Base-by-base conservation (phyloP, 2,329 filamentous ascomycete genomes). In the Verticillium tricorpus region DNA sequence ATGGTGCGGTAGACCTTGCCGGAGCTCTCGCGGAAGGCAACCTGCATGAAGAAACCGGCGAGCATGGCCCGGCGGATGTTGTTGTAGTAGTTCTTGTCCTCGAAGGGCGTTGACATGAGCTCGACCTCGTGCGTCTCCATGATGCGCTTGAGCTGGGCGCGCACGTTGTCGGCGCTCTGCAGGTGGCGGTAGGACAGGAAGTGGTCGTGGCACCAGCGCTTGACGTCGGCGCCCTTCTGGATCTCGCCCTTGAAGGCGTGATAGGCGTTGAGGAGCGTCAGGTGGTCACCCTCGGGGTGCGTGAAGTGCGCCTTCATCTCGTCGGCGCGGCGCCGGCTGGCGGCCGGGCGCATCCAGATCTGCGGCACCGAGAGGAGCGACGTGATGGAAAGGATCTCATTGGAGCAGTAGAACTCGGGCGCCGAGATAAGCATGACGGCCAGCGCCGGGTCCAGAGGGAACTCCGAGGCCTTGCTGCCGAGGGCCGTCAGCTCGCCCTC, bases 31-130 rank as follows among this genome's bases (percentile, higher is more conserved):
- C 90, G 92, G 87, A 96, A 97, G 63, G 95, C 96, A 25, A 98
- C 92, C 75, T 99, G 95, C 95, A 99, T 99, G 83, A 99, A 99
- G 84, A 99, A 99, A 37, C 96, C 95, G 1, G 93, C 86, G 14
- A 97, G 89, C 15, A 99, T 84, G 9, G 95, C 94, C 40, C 93
- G 89, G 55, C 94, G 91, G 70, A 99, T 99, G 76, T 99, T 99
- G 74, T 88, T 92, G 78, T 98, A 99, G 81, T 99, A 99, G 72
- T 96, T 92, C 82, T 96, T 97, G 79, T 98, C 89, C 70, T 93
- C 90, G 72, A 97, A 98, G 0, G 90, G 85, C 0, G 94, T 98
- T 59, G 91, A 95, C 60, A 97, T 75, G 58, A 99, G 86, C 64
- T 96, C 91, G 11, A 99, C 79, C 62, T 89, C 90, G 67, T 93